phyloP scores from a whole-genome alignment of 2,329 filamentous ascomycete species.

The Ophiostoma quercus region DNA sequence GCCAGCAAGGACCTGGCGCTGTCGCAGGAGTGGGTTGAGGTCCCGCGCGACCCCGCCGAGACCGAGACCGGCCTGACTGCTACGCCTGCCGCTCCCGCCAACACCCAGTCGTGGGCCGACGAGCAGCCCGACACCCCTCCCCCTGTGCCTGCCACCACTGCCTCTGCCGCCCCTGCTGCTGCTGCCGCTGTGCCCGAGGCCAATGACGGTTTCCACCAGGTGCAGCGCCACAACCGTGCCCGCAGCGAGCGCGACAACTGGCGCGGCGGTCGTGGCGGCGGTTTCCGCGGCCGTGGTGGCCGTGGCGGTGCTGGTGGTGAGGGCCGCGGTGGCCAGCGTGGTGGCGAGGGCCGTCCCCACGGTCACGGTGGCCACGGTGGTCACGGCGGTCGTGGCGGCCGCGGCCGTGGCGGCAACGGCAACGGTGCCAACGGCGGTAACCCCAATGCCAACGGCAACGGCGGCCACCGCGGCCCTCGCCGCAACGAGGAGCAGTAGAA shows the following conservation, averaged over 20 bases:
- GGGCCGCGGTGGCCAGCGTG: conserved; percentile 18
- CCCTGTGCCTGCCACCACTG: conserved; percentile 30
- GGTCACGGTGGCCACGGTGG: conserved; percentile 14
- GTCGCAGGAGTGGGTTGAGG: conserved; percentile 69
- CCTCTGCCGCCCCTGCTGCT: conserved; percentile 30
- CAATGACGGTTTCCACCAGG: conserved; percentile 68
- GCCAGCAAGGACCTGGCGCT: conserved; percentile 39
- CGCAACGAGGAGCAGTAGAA: conserved; percentile 16
- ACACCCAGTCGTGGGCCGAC: conserved; percentile 73
- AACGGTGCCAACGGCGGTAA: neutral
- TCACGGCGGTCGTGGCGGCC: conserved; percentile 20
- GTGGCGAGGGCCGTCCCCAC: conserved; percentile 21
- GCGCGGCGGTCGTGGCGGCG: conserved; percentile 50
- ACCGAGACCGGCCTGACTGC: conserved; percentile 57
- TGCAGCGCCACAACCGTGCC: conserved; percentile 55
- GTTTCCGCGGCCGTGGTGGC: conserved; percentile 45
- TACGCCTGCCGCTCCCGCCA: conserved; percentile 51
- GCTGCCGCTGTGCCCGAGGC: conserved; percentile 36
- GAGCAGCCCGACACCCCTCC: conserved; percentile 57
- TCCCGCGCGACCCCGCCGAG: conserved; percentile 67
- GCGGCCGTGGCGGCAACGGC: conserved; percentile 14
- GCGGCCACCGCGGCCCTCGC: conserved; percentile 4
- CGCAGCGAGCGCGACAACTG: conserved; percentile 49
- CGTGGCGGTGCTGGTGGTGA: conserved; percentile 41
- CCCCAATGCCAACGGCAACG: neutral